These are phyloP conservation scores for Pochonia chlamydosporia DNA, from an alignment of 2,329 filamentous ascomycete genomes.

Conservation along the genomic window DNA sequence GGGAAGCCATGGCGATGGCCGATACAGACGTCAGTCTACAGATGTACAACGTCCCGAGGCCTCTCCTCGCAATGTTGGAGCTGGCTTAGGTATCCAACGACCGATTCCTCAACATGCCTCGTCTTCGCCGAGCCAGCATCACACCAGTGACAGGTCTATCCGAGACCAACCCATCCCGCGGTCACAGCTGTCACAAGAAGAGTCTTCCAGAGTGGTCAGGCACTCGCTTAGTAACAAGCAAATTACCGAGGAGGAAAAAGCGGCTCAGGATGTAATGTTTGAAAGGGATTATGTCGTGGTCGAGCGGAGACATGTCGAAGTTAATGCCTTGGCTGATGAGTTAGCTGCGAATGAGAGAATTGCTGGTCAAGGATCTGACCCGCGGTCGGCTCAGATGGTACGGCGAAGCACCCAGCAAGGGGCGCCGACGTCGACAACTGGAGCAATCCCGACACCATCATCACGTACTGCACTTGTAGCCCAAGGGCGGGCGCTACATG, in stretches of 20 bases:
- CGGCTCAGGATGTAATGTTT: conserved; percentile 81
- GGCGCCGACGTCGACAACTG: conserved; percentile 60
- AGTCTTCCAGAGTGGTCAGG: conserved; percentile 13
- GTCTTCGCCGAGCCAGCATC: conserved; percentile 42
- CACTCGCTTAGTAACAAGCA: conserved; percentile 18
- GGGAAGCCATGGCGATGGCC: conserved; percentile 35
- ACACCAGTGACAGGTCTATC: conserved; percentile 15
- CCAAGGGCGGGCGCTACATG: conserved; percentile 63
- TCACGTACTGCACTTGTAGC: conserved; percentile 72
- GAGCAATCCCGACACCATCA: conserved; percentile 59
- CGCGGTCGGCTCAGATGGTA: conserved; percentile 57
- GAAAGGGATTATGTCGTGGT: conserved; percentile 94
- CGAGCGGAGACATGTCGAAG: conserved; percentile 90
- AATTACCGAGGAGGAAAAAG: conserved; percentile 59
- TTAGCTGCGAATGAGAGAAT: conserved; percentile 75
- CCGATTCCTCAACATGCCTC: conserved; percentile 39
- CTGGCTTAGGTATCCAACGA: conserved; percentile 48
- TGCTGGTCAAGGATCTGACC: conserved; percentile 40
- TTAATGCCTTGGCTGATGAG: conserved; percentile 95
- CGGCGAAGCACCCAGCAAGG: conserved; percentile 77
- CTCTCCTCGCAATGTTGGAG: conserved; percentile 40
- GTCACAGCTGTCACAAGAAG: conserved; percentile 16
- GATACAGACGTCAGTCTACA: conserved; percentile 21
- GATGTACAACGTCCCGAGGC: conserved; percentile 28
- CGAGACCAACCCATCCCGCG: conserved; percentile 27